Percentiles rank a stretch among this genome's conserved stretches.
These are phyloP conservation scores for Corymbia citriodora DNA, from an alignment of 441 rosid genomes.

Conservation along the genomic window DNA sequence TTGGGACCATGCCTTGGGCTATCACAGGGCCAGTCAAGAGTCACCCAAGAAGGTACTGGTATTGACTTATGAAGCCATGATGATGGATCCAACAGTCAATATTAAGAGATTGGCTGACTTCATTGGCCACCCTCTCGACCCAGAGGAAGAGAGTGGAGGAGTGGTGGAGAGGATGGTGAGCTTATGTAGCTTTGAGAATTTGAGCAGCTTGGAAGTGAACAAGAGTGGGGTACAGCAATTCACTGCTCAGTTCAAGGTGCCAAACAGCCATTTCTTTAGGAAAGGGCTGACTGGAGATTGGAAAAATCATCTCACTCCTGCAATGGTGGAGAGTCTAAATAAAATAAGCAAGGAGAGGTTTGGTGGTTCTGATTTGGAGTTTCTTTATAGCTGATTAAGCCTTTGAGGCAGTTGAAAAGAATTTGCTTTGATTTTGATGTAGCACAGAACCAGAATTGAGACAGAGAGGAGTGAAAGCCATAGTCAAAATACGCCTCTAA, in stretches of 20 bases:
- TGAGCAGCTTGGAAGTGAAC: slow-evolving; percentile 20
- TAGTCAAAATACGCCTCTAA: neutral
- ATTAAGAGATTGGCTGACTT: slow-evolving; percentile 24
- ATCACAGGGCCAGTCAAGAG: slow-evolving; percentile 27
- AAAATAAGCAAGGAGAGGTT: neutral
- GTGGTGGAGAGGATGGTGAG: slow-evolving; percentile 16
- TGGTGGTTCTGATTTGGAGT: neutral
- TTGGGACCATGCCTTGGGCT: slow-evolving; percentile 31
- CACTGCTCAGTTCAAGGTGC: neutral
- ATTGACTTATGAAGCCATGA: slow-evolving; percentile 27
- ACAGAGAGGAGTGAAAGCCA: neutral
- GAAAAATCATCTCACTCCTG: slow-evolving; percentile 8
- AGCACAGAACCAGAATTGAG: neutral
- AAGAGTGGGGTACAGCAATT: slow-evolving; percentile 2
- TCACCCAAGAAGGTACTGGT: slow-evolving; percentile 18
- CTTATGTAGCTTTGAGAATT: slow-evolving; percentile 21
- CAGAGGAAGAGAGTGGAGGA: slow-evolving; percentile 17
- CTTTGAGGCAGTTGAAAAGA: neutral
- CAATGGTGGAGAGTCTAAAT: neutral
- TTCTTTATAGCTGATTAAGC: neutral
- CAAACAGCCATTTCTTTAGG: slow-evolving; percentile 8
- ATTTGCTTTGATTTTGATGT: neutral
- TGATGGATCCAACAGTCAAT: slow-evolving; percentile 7
- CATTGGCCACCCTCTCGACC: slow-evolving; percentile 22
- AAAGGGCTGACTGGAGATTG: slow-evolving; percentile 24